Conservation (phyloP, 495 filamentous ascomycete species). For the Daldinia vernicosa region DNA sequence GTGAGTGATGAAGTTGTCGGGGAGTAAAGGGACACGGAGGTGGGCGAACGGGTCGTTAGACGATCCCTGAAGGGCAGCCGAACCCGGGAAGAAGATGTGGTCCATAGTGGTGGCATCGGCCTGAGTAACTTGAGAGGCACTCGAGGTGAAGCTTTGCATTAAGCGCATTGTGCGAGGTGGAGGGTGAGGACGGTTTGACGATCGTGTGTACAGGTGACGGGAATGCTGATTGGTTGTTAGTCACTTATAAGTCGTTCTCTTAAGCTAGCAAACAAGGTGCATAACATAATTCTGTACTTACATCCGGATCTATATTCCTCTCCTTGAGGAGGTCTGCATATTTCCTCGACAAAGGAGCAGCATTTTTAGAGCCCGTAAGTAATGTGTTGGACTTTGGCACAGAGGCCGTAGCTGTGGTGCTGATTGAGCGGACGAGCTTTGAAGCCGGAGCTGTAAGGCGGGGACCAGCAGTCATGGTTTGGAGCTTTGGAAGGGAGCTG, state of each 20-base stretch:
- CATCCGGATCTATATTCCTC: constrained; percentile 46
- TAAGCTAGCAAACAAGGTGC: neutral
- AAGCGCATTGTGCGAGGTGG: constrained; percentile 51
- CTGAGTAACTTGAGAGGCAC: constrained; percentile 43
- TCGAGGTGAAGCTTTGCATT: constrained; percentile 61
- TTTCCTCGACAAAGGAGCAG: constrained; percentile 46
- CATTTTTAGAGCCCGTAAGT: constrained; percentile 47
- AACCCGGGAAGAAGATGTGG: constrained; percentile 52
- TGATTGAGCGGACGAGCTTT: constrained; percentile 57
- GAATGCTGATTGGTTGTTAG: constrained; percentile 42
- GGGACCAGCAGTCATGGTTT: constrained; percentile 42
- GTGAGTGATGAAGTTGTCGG: constrained; percentile 50
- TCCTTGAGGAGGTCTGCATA: constrained; percentile 49
- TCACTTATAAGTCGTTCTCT: constrained; percentile 9
- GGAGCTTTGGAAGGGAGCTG: constrained; percentile 1
- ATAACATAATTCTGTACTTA: constrained; percentile 28
- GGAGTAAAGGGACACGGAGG: constrained; percentile 57
- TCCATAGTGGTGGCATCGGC: constrained; percentile 48
- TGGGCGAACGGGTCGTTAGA: constrained; percentile 48
- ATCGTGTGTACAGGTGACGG: constrained; percentile 46
- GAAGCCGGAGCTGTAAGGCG: constrained; percentile 53
- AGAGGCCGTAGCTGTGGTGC: constrained; percentile 48
- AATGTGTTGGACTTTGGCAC: constrained; percentile 48
- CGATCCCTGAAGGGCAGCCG: constrained; percentile 24
- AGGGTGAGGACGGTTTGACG: constrained; percentile 46